phyloP scores from a whole-genome alignment of 2,329 filamentous ascomycete species.

The Trichothecium sympodiale region DNA sequence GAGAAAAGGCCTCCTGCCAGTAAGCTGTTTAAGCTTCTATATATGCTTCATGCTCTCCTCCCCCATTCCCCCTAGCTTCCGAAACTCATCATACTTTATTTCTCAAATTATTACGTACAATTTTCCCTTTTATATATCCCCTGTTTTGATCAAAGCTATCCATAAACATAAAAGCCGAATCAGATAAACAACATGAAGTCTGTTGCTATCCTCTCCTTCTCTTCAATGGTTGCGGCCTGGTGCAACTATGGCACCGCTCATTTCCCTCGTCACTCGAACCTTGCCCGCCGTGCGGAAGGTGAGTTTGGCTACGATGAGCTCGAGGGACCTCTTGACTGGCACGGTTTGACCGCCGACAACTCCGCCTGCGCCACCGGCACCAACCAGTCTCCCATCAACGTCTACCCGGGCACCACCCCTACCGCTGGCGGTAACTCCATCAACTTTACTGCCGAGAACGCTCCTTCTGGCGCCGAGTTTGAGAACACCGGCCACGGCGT shows the following conservation, averaged over 20 bases:
- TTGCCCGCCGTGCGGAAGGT: conserved; percentile 17
- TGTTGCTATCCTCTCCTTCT: conserved; percentile 7
- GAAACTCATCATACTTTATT: neutral
- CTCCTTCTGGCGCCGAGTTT: conserved; percentile 22
- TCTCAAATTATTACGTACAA: conserved; percentile 1
- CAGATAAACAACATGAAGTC: conserved; percentile 11
- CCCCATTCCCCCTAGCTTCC: no score
- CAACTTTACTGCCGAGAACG: conserved; percentile 8
- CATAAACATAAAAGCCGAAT: conserved; percentile 1
- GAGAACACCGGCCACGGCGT: conserved; percentile 36
- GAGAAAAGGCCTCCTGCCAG: no score
- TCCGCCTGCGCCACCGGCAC: conserved; percentile 31
- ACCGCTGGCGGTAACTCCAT: conserved; percentile 14
- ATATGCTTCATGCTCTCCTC: no score
- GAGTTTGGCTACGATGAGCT: conserved; percentile 29
- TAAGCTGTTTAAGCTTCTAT: no score
- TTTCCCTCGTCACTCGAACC: conserved; percentile 16
- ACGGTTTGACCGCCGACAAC: conserved; percentile 28
- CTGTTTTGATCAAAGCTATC: neutral
- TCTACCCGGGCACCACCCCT: conserved; percentile 16
- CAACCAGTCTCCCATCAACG: conserved; percentile 42
- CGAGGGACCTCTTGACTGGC: conserved; percentile 38
- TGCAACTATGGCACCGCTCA: conserved; percentile 25
- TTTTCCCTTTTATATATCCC: neutral
- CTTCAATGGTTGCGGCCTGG: conserved; percentile 12